These are phyloP conservation scores for Marasmius tenuissimus DNA, from an alignment of 1,284 basidiomycete genomes.

Conservation along the genomic window DNA sequence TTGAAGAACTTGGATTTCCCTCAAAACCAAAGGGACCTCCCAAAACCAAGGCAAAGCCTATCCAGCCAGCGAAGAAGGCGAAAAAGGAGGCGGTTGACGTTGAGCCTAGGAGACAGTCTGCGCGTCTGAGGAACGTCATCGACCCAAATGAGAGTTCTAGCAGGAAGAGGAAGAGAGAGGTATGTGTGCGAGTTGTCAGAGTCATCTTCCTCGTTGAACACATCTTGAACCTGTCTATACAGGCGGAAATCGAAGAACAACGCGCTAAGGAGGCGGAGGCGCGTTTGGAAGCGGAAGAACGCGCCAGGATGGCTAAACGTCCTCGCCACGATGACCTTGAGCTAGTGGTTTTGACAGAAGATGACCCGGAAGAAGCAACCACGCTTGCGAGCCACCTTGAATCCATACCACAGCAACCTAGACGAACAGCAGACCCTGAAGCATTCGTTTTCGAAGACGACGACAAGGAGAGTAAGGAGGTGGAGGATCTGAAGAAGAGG, in stretches of 20 bases:
- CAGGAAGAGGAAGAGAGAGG: conserved; percentile 65
- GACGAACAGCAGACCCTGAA: conserved; percentile 44
- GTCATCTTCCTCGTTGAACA: background rate
- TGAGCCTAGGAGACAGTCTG: conserved; percentile 61
- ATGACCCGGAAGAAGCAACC: conserved; percentile 43
- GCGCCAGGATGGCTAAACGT: conserved; percentile 56
- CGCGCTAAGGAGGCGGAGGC: conserved; percentile 57
- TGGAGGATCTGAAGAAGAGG: conserved; percentile 51
- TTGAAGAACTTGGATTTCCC: conserved; percentile 47
- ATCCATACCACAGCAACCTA: conserved; percentile 37
- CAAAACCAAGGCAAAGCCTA: conserved; percentile 57
- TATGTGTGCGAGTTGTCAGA: conserved; percentile 25
- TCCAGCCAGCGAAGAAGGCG: conserved; percentile 53
- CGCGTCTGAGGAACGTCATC: conserved; percentile 50
- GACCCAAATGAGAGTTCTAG: conserved; percentile 65
- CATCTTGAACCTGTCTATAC: background rate
- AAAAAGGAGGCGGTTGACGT: conserved; percentile 47
- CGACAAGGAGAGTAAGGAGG: conserved; percentile 43
- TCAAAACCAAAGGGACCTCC: conserved; percentile 30
- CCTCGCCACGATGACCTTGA: conserved; percentile 69
- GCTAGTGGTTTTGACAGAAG: conserved; percentile 50
- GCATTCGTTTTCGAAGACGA: conserved; percentile 50
- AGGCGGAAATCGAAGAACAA: conserved; percentile 46
- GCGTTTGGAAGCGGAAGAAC: conserved; percentile 59
- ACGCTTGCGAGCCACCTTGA: conserved; percentile 46